Evolutionary conservation across 2,329 filamentous ascomycete genomes (phyloP), one percentile per base, ranked within the genome.

Genomic region (Penicillium nordicum): DNA sequence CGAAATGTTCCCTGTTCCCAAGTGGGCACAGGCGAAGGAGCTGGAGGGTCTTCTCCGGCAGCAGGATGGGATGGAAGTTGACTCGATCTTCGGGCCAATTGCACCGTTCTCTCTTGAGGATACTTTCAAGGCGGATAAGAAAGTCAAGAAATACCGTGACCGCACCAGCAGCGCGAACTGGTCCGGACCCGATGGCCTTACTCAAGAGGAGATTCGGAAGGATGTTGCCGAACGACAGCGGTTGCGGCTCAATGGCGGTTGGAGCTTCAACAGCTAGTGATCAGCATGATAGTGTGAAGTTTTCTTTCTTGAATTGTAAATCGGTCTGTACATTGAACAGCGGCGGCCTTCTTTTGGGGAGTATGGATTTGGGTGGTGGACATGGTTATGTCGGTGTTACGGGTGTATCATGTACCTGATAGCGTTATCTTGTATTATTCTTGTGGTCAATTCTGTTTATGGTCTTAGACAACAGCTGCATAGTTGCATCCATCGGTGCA

Each of bases 111-210:
- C 91, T 68, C 94, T 99, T 88, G 95, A 99, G 68, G 92, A 97
- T 71, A 92, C 97, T 32, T 99, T 99, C 76, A 88, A 83, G 74
- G 90, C 92, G 73, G 92, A 89, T 74, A 92, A 92, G 73, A 91
- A 93, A 62, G 86, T 89, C 73, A 89, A 90, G 79, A 90, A 91
- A 69, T 97, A 97, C 81, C 85, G 95, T 18, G 87, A 90, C 50
- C 84, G 94, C 54, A 97, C 93, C 5, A 96, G 90, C 65, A 96
- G 91, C 74, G 95, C 95, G 36, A 95, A 96, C 76, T 99, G 94
- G 94, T 88, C 84, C 68, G 75, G 90, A 53, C 80, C 88, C 3
- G 95, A 99, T 73, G 80, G 82, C 43, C 80, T 99, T 65, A 97
- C 92, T 0, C 88, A 92, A 63, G 92, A 95, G 57, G 92, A 97